A percentile compares a stretch with the other conserved stretches of the same genome.
phyloP scores from a whole-genome alignment of 106 monocot genomes.

The Iris macrosiphon region DNA sequence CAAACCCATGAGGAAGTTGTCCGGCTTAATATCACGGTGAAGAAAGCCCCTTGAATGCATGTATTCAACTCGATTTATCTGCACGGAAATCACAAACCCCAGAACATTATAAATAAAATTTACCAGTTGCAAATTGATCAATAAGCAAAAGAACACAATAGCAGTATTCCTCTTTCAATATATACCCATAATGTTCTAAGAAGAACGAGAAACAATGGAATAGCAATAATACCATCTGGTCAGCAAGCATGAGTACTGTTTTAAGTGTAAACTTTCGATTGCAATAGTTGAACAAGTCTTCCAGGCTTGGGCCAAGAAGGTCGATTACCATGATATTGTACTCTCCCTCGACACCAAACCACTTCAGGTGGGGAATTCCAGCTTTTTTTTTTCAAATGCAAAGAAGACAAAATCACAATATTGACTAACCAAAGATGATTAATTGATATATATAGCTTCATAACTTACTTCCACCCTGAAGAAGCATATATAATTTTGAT shows the following conservation, averaged over 20 bases:
- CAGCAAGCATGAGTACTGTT: slow-evolving; percentile 67
- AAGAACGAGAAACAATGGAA: background rate
- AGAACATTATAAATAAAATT: background rate
- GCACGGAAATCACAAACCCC: background rate
- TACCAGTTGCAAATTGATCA: no score
- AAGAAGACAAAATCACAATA: background rate
- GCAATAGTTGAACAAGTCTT: slow-evolving; percentile 65
- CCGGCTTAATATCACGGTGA: slow-evolving; percentile 66
- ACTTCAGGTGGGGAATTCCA: slow-evolving; percentile 54
- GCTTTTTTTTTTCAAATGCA: slow-evolving; percentile 23
- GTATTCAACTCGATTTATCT: slow-evolving; percentile 58
- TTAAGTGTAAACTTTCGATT: slow-evolving; percentile 45
- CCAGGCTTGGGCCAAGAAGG: slow-evolving; percentile 63
- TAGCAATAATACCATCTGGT: slow-evolving; percentile 18
- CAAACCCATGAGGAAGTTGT: slow-evolving; percentile 69
- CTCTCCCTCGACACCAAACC: slow-evolving; percentile 67
- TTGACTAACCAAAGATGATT: background rate
- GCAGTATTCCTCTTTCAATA: background rate
- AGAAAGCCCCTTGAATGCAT: slow-evolving; percentile 58
- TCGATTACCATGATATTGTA: slow-evolving; percentile 66
- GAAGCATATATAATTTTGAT: slow-evolving; percentile 48
- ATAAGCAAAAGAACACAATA: background rate
- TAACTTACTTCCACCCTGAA: slow-evolving; percentile 53
- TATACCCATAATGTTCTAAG: background rate
- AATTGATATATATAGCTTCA: background rate